phyloP scores from a whole-genome alignment of 345 rosid species.

The Firmiana major region DNA sequence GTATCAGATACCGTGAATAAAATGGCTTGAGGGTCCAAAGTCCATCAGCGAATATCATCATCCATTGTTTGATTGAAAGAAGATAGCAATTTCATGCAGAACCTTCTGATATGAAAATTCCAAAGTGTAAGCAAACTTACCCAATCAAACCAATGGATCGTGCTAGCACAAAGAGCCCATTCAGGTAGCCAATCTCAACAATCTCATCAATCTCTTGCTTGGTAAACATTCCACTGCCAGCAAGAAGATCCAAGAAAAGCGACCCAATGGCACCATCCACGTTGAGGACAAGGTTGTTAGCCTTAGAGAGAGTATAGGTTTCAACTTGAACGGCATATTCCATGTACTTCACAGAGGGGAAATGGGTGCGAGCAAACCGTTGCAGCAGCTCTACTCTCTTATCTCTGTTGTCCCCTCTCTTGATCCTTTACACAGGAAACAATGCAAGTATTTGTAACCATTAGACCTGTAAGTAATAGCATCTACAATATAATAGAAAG shows the following conservation, averaged over 20 bases:
- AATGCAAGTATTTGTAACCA: constrained; percentile 7
- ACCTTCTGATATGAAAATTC: constrained; percentile 1
- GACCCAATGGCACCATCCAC: constrained; percentile 93
- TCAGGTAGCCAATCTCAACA: constrained; percentile 77
- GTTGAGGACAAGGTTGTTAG: constrained; percentile 79
- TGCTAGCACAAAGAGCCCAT: constrained; percentile 93
- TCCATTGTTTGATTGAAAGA: background rate
- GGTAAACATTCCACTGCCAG: constrained; percentile 88
- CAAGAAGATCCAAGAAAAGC: constrained; percentile 93
- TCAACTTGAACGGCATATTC: constrained; percentile 88
- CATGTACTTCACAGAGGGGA: constrained; percentile 94
- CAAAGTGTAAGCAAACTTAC: constrained; percentile 28
- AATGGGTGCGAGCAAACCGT: constrained; percentile 72
- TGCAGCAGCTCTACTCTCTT: constrained; percentile 92
- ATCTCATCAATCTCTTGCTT: constrained; percentile 93
- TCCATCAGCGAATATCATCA: background rate
- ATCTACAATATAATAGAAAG: constrained; percentile 4
- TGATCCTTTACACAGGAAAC: constrained; percentile 49
- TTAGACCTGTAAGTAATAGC: constrained; percentile 7
- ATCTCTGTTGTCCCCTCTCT: constrained; percentile 96
- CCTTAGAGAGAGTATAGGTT: constrained; percentile 79
- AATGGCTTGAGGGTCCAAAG: background rate
- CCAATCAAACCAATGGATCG: constrained; percentile 89
- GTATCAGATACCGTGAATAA: background rate
- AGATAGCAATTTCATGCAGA: constrained; percentile 4